Evolutionary conservation across 108 stramenopile species (phyloP), one percentile per base, ranked within the genome.

Genomic region (Cyclotella baltica): DNA sequence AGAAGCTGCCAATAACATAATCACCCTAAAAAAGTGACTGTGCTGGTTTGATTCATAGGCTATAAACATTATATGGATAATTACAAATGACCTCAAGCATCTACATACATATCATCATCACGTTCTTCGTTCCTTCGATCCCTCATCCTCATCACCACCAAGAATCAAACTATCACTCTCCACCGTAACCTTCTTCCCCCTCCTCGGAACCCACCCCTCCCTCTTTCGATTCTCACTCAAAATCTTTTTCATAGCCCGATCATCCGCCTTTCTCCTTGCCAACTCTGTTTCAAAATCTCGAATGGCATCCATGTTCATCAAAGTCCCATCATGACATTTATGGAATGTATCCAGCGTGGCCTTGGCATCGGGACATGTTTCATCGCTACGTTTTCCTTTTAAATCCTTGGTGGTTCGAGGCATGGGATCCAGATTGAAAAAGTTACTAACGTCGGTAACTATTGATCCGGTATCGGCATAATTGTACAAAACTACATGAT

Each of bases 401-500:
- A 37, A 30, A 2, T 66, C 27, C 30, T 6, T 13, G 23, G 70
- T n/a, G 2, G 70, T 78, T 18, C 48, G 50, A 0, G 64, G 70
- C 70, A 78, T 64, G 30, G 70, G 64, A 22, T 47, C 29, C 18
- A 78, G 46, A 22, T 37, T 30, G 31, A 72, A 78, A 34, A 72
- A 72, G 35, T 66, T 34, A 46, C 70, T 78, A 18, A 72, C 56
- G 15, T 72, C 43, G 0, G 70, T 36, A 6, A 72, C 43, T 58
- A 78, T 67, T 35, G 51, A 64, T 25, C 64, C 61, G 13, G 70
- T 72, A 19, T 78, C 70, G 28, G 56, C 36, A 38, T 66, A 78
- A 38, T 78, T 71, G 63, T 78, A 78, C 2, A 78, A 62, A 15
- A 78, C 62, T 33, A 78, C 65, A 34, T 71, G 70, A 78, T 78